Evolutionary conservation across 169 alveolate species (phyloP).

Genomic region (Cryptosporidium canis): DNA sequence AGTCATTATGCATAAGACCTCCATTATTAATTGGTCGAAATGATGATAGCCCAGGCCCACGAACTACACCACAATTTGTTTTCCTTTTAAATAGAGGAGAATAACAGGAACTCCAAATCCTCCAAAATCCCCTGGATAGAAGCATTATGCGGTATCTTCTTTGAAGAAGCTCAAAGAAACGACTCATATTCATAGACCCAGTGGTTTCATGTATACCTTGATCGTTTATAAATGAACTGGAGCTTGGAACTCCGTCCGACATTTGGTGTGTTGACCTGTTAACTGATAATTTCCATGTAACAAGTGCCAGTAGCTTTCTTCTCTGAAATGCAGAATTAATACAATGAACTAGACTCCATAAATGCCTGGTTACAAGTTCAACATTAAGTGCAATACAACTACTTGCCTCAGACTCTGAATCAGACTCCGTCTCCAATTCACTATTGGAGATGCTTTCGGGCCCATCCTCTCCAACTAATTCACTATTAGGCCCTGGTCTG

Average conservation of each 20-base stretch:
- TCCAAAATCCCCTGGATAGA: conserved; percentile 67
- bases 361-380: conserved; percentile 69
- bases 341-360: conserved; percentile 44
- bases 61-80: conserved; percentile 55
- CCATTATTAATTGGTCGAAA: conserved; percentile 31
- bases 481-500: conserved; percentile 18
- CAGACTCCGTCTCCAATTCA: conserved; percentile 62
- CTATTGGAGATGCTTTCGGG: conserved; percentile 42
- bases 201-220: conserved; percentile 43
- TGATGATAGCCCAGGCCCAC: conserved; percentile 51
- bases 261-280: conserved; percentile 34
- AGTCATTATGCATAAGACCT: conserved; percentile 40
- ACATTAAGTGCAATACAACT: conserved; percentile 71
- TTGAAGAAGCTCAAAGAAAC: conserved; percentile 66
- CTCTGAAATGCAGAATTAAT: conserved; percentile 63
- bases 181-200: conserved; percentile 23
- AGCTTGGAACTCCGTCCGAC: conserved; percentile 44
- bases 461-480: neutral
- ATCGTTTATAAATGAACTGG: conserved; percentile 35
- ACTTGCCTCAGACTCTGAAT: conserved; percentile 64
- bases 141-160: conserved; percentile 54
- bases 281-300: conserved; percentile 30
- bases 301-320: conserved; percentile 45
- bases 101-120: conserved; percentile 71
- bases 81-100: conserved; percentile 64